Conservation (phyloP, 2,329 filamentous ascomycete genomes). For the Lasiodiplodia citricola region DNA sequence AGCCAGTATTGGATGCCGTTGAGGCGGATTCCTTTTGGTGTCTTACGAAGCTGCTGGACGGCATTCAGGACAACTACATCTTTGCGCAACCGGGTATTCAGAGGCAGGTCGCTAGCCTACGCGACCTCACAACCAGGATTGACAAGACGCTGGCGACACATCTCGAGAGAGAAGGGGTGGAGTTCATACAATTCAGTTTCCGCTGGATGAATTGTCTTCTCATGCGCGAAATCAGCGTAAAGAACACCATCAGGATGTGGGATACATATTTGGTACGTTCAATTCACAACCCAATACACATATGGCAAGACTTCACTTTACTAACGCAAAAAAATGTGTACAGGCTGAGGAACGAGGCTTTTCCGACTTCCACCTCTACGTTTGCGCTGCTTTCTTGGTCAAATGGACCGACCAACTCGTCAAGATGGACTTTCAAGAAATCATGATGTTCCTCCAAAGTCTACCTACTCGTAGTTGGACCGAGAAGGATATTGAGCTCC, state of each 20-base stretch:
- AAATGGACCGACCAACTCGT: constrained; percentile 97
- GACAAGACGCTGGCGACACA: constrained; percentile 85
- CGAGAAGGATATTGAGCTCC: constrained; percentile 95
- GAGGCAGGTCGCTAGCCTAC: constrained; percentile 84
- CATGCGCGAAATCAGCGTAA: constrained; percentile 96
- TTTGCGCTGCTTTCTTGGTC: constrained; percentile 95
- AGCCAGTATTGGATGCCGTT: constrained; percentile 89
- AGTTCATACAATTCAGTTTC: constrained; percentile 99
- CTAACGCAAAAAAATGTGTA: constrained; percentile 20
- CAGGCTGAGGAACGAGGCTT: constrained; percentile 98
- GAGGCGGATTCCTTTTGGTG: constrained; percentile 99
- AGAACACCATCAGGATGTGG: constrained; percentile 98
- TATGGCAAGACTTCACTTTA: not conserved
- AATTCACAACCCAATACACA: not conserved
- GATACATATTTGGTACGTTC: constrained; percentile 90
- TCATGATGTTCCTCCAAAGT: constrained; percentile 99
- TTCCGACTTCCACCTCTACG: constrained; percentile 96
- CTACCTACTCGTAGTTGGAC: constrained; percentile 93
- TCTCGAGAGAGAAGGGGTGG: constrained; percentile 86
- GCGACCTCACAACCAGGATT: constrained; percentile 89
- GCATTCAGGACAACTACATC: constrained; percentile 99
- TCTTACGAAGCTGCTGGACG: constrained; percentile 94
- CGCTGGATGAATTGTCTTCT: constrained; percentile 99
- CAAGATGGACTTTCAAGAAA: constrained; percentile 97
- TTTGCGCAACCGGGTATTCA: constrained; percentile 97